Evolutionary conservation across 495 filamentous ascomycete species (phyloP).

Genomic region (Aspergillus leporis): DNA sequence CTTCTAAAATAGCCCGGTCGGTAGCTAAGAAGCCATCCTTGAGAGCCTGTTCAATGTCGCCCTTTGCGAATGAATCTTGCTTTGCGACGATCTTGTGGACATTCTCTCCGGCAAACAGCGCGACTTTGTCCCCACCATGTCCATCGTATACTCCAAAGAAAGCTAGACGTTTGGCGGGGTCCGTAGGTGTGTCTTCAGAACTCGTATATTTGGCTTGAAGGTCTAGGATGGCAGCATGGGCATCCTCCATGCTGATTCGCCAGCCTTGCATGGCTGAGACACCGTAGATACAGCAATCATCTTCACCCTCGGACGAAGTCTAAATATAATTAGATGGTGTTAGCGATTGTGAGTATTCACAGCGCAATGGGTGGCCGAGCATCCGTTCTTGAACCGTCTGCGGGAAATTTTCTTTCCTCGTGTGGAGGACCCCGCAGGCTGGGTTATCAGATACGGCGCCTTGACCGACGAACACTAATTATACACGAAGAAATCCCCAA

Average conservation of each 20-base stretch:
- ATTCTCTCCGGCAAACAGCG: constrained; percentile 87
- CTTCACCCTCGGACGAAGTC: constrained; percentile 84
- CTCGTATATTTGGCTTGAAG: constrained; percentile 65
- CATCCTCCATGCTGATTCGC: constrained; percentile 99
- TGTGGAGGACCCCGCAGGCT: constrained; percentile 24
- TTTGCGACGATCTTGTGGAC: constrained; percentile 92
- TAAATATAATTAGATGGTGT: constrained; percentile 36
- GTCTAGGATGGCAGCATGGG: constrained; percentile 86
- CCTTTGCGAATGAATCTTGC: constrained; percentile 87
- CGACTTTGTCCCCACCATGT: constrained; percentile 95
- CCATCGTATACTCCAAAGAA: constrained; percentile 99
- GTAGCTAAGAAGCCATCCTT: constrained; percentile 98
- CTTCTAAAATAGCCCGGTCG: constrained; percentile 91
- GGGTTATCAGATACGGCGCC: constrained; percentile 18
- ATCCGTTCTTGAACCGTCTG: constrained; percentile 11
- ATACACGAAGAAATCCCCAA: constrained; percentile 6
- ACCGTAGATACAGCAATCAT: constrained; percentile 89
- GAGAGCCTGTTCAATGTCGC: constrained; percentile 90
- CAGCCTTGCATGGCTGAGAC: constrained; percentile 99
- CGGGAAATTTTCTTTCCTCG: constrained; percentile 20
- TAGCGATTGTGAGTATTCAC: constrained; percentile 10
- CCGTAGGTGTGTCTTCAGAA: constrained; percentile 58
- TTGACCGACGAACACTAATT: constrained; percentile 10
- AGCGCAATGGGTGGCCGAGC: constrained; percentile 14
- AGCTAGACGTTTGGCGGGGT: constrained; percentile 70